Conservation (phyloP, 176 grass and related monocot species). For the Secale cereale region DNA sequence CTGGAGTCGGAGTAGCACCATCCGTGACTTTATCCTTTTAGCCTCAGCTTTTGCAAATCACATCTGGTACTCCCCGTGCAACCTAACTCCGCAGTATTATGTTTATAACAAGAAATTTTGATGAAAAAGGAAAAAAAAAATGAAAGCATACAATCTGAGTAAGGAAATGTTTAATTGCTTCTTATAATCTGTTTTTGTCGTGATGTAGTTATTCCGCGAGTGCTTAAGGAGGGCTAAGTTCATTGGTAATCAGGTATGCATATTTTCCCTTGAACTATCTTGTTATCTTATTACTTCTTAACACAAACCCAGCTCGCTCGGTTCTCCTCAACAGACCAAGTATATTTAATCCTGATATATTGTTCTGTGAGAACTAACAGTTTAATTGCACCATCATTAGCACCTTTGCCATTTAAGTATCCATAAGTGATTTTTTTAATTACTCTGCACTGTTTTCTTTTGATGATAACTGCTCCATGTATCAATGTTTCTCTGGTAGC, state of each 20-base stretch:
- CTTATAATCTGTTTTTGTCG: constrained; percentile 13
- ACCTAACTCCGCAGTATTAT: background rate
- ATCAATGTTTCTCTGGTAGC: background rate
- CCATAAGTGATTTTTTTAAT: background rate
- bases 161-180: background rate
- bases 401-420: background rate
- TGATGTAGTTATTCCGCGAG: constrained; percentile 47
- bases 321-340: background rate
- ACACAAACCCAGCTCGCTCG: background rate
- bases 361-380: background rate
- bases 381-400: background rate
- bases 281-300: background rate
- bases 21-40: background rate
- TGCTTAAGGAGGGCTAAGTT: constrained; percentile 68
- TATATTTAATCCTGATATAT: background rate
- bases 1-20: background rate
- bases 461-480: background rate
- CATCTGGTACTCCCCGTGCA: background rate
- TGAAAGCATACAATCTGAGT: background rate
- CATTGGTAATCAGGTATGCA: constrained; percentile 59
- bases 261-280: constrained; percentile 4
- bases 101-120: background rate
- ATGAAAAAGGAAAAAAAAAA: background rate
- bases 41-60: background rate
- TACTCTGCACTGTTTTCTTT: background rate